Conservation (phyloP, 331 rosid species). For the Quercus phellos region DNA sequence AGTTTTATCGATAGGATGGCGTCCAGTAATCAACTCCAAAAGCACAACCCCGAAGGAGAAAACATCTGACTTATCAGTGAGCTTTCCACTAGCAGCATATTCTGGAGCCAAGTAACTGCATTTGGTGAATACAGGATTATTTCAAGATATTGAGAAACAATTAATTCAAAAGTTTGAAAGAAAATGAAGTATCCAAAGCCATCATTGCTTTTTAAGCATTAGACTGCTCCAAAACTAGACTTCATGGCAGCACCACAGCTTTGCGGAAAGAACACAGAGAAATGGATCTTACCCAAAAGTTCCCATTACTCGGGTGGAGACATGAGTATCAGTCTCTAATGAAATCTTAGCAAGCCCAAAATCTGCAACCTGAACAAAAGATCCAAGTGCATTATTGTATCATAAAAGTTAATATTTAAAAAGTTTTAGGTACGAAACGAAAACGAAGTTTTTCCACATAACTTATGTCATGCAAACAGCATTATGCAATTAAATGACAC, state of each 20-base stretch:
- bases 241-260: no score
- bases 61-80: conserved; percentile 42
- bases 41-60: conserved; percentile 57
- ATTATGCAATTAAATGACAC: neutral
- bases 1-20: conserved; percentile 31
- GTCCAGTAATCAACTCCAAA: conserved; percentile 51
- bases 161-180: no score
- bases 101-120: no score
- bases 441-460: neutral
- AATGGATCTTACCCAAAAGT: conserved; percentile 42
- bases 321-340: conserved; percentile 43
- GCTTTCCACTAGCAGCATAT: no score
- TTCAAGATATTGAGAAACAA: no score
- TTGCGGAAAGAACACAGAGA: neutral
- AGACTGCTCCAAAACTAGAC: no score
- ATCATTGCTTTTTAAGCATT: no score
- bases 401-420: neutral
- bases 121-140: no score
- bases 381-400: neutral
- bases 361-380: conserved; percentile 42
- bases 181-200: no score
- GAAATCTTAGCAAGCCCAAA: conserved; percentile 52
- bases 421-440: neutral
- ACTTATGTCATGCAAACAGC: neutral
- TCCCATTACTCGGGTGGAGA: conserved; percentile 56